Percentiles rank a stretch among this genome's conserved stretches.
Conservation (phyloP, 2,329 filamentous ascomycete genomes). For the Hymenoscyphus fructigenus region DNA sequence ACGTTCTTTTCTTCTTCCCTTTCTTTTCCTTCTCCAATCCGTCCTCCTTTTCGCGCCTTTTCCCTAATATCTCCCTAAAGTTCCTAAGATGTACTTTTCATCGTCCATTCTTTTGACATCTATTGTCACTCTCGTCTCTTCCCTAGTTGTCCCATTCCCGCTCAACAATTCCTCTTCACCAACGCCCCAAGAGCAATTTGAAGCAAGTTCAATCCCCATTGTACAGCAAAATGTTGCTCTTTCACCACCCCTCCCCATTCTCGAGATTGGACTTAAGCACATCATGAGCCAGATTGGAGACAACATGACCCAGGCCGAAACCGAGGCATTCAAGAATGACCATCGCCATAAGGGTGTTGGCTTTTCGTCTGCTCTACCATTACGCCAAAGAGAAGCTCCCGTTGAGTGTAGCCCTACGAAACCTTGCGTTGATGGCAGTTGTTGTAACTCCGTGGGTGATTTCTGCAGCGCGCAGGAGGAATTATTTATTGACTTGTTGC, state of each 20-base stretch:
- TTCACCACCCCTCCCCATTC: slow-evolving; percentile 19
- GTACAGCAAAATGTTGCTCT: slow-evolving; percentile 19
- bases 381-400: slow-evolving; percentile 1
- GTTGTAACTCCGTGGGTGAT: slow-evolving; percentile 25
- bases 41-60: background rate
- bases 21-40: background rate
- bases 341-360: slow-evolving; percentile 3
- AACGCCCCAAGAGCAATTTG: background rate
- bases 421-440: slow-evolving; percentile 26
- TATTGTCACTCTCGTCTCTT: slow-evolving; percentile 8
- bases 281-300: slow-evolving; percentile 23
- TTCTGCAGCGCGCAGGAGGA: background rate
- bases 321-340: slow-evolving; percentile 13
- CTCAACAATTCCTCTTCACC: background rate
- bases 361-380: slow-evolving; percentile 3
- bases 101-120: slow-evolving; percentile 14
- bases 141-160: slow-evolving; percentile 5
- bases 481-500: background rate
- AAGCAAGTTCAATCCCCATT: slow-evolving; percentile 4
- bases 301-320: slow-evolving; percentile 22
- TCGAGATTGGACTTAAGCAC: slow-evolving; percentile 23
- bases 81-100: slow-evolving; percentile 7
- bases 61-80: slow-evolving; percentile 5
- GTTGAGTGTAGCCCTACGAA: slow-evolving; percentile 19
- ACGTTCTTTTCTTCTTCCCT: background rate